phyloP scores from a whole-genome alignment of 1,284 basidiomycete genomes.

The Boletus smithii region DNA sequence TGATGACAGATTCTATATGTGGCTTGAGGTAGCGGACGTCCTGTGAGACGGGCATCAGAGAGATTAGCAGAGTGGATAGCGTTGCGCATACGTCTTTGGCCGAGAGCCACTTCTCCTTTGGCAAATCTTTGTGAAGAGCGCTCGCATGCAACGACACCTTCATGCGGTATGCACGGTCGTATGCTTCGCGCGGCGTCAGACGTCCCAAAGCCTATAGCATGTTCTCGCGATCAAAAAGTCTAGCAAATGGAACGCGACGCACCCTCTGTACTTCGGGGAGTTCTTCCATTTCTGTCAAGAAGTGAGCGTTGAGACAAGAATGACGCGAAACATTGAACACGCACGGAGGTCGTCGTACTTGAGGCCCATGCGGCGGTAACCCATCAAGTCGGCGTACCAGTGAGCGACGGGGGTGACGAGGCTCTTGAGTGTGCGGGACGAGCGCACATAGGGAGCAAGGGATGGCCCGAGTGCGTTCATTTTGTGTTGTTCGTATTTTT shows the following conservation, averaged over 20 bases:
- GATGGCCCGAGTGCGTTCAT: conserved; percentile 75
- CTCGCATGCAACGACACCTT: conserved; percentile 74
- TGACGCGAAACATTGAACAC: conserved; percentile 32
- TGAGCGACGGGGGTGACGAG: conserved; percentile 78
- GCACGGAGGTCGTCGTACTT: conserved; percentile 92
- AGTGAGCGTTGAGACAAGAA: conserved; percentile 9
- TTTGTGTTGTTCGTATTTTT: background rate
- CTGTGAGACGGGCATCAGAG: conserved; percentile 42
- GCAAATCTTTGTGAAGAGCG: conserved; percentile 78
- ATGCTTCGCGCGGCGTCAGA: conserved; percentile 75
- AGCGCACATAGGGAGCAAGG: conserved; percentile 74
- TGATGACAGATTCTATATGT: conserved; percentile 71
- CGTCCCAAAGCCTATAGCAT: conserved; percentile 72
- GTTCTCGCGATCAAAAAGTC: background rate
- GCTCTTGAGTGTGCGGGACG: conserved; percentile 62
- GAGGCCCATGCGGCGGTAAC: conserved; percentile 89
- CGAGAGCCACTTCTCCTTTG: conserved; percentile 84
- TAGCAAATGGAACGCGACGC: conserved; percentile 14
- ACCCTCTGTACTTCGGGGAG: conserved; percentile 84
- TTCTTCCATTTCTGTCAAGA: conserved; percentile 77
- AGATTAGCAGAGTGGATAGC: background rate
- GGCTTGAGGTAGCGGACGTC: conserved; percentile 90
- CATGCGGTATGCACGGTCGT: conserved; percentile 91
- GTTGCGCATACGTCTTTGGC: conserved; percentile 62
- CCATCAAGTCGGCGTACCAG: conserved; percentile 80